A percentile compares a stretch with the other conserved stretches of the same genome.
These are phyloP conservation scores for Phytophthora pistaciae DNA, from an alignment of 352 stramenopile species.

Conservation along the genomic window DNA sequence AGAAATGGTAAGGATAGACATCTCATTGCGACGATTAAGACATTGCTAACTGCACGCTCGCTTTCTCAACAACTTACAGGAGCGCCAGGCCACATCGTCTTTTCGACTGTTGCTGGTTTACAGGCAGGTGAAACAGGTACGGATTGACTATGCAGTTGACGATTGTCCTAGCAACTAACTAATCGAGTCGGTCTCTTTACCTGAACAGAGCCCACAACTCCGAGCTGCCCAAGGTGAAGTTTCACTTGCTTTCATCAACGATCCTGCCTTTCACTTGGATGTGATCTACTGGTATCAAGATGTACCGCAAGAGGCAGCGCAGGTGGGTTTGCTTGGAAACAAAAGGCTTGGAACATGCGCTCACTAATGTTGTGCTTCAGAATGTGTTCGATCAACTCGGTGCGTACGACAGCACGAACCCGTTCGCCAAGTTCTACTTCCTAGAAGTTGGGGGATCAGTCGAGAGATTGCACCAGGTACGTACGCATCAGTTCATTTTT, in stretches of 20 bases:
- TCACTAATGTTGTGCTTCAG: slow-evolving; percentile 16
- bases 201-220: slow-evolving; percentile 27
- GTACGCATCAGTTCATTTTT: slow-evolving; percentile 39
- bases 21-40: not conserved
- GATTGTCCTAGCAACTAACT: not conserved
- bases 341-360: not conserved
- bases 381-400: slow-evolving; percentile 57
- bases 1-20: slow-evolving; percentile 28
- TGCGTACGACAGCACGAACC: slow-evolving; percentile 52
- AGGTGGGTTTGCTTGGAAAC: slow-evolving; percentile 27
- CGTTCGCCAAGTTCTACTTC: slow-evolving; percentile 59
- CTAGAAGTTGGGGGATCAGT: slow-evolving; percentile 54
- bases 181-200: slow-evolving; percentile 3
- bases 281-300: slow-evolving; percentile 61
- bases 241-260: slow-evolving; percentile 35
- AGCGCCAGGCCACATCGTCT: slow-evolving; percentile 20
- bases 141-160: not conserved
- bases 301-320: slow-evolving; percentile 40
- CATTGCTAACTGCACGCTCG: not conserved
- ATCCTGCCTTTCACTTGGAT: slow-evolving; percentile 48
- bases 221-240: slow-evolving; percentile 18
- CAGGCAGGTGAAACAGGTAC: slow-evolving; percentile 44
- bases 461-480: slow-evolving; percentile 69
- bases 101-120: slow-evolving; percentile 46
- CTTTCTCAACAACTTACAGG: slow-evolving; percentile 13